Base-by-base conservation (phyloP, 257 asterid genomes). In the Lavandula angustifolia region DNA sequence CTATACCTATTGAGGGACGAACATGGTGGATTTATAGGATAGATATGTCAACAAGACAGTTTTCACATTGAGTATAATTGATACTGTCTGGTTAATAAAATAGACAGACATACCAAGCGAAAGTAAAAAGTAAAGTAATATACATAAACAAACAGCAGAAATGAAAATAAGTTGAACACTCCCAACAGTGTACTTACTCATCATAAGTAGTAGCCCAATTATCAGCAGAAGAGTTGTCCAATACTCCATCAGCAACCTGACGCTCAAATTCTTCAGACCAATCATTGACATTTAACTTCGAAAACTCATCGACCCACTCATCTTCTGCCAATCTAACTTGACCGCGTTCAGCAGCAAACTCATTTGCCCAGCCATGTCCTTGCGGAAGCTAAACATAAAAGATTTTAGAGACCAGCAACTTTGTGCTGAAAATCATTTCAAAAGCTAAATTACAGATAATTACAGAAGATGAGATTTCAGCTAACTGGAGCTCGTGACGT, bases 201-300 rank as follows among this genome's bases (percentile, higher is more conserved):
- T 94, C 96, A 79, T 90, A 94, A 52, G 95, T 89, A 74, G 77
- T 84, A 54, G 92, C 99, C 99, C 96, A 94, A 63, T 64, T 80
- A 80, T 90, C 97, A 72, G 83, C 85, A 70, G 96, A 71, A 76
- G 76, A 51, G 68, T 90, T 96, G 31, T 88, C 97, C 37, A 90
- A 69, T 12, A 79, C 72, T 71, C 96, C 99, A 73, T 86, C 92
- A 61, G 95, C 91, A 78, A 90, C 84, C 79, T 90, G 96, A 46
- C 79, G 91, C 76, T 88, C 96, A 74, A 94, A 94, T 73, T 90
- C 98, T 35, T 94, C 96, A 0, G 95, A 82, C 99, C 98, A 90
- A 75, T 88, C 96, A 68, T 86, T 76, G 66, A 94, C 99, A 48
- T 86, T 85, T 62, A 94, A 74, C 74, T 90, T 94, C 10, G 99